A percentile compares a stretch with the other conserved stretches of the same genome.
Evolutionary conservation across 225 moss, liverwort and hornwort species (phyloP).

Genomic region (Climacium dendroides): DNA sequence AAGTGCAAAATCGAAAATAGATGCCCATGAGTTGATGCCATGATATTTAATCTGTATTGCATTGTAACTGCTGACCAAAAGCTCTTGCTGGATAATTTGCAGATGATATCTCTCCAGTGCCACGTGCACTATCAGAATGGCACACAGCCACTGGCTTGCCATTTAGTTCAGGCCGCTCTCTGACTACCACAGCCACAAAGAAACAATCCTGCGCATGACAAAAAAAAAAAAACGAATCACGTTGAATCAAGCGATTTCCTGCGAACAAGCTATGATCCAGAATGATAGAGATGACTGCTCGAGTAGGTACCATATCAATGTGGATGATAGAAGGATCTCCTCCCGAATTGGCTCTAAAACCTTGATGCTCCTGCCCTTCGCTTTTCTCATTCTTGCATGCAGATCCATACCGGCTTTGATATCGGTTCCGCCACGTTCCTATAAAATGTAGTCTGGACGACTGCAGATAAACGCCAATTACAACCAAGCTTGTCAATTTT

Average conservation of each 20-base stretch:
- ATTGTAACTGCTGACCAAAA: constrained; percentile 39
- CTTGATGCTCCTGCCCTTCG: constrained; percentile 21
- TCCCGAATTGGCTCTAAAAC: constrained; percentile 21
- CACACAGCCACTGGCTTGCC: constrained; percentile 94
- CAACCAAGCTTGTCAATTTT: not conserved
- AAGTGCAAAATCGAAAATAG: not conserved
- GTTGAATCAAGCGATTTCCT: not conserved
- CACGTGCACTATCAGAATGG: constrained; percentile 85
- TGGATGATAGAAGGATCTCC: constrained; percentile 67
- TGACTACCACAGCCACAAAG: constrained; percentile 87
- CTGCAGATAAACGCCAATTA: constrained; percentile 23
- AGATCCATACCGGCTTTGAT: constrained; percentile 66
- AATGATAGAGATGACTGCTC: not conserved
- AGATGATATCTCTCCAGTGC: constrained; percentile 96
- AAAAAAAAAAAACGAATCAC: not conserved
- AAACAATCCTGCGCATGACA: constrained; percentile 75
- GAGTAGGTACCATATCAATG: constrained; percentile 75
- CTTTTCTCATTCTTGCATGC: constrained; percentile 28
- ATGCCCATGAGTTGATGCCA: not conserved
- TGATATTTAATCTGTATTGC: not conserved
- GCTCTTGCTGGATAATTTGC: constrained; percentile 97
- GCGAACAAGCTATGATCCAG: not conserved
- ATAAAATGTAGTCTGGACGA: constrained; percentile 91
- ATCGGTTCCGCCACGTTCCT: constrained; percentile 95
- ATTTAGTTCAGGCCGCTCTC: constrained; percentile 58